Conservation (phyloP, 1,284 basidiomycete genomes). For the Phaffia rhodozyma region DNA sequence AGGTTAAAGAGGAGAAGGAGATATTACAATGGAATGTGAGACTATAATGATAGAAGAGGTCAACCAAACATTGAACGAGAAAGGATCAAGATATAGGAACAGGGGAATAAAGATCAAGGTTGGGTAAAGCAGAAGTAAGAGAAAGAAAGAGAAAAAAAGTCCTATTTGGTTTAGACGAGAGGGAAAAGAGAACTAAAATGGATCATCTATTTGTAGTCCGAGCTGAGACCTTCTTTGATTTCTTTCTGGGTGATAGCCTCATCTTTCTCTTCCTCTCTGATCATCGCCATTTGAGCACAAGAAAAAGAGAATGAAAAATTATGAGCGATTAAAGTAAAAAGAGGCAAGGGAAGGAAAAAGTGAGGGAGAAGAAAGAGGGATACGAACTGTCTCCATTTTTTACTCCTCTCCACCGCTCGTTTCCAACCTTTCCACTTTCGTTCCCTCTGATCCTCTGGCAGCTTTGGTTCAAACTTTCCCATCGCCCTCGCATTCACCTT, state of each 20-base stretch:
- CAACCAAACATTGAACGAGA: no score
- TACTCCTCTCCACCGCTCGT: constrained; percentile 65
- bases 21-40: not conserved
- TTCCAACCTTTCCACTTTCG: constrained; percentile 67
- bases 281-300: not conserved
- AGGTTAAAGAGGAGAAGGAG: not conserved
- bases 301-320: not conserved
- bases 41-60: not conserved
- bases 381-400: constrained; percentile 48
- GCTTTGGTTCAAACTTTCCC: constrained; percentile 53
- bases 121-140: not conserved
- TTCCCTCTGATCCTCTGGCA: constrained; percentile 46
- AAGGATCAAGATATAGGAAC: no score
- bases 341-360: not conserved
- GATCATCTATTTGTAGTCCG: no score
- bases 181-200: not conserved
- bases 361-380: not conserved
- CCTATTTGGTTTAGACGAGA: not conserved
- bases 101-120: not conserved
- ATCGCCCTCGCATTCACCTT: constrained; percentile 81
- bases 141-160: not conserved
- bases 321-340: not conserved
- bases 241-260: constrained; percentile 17
- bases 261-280: constrained; percentile 21
- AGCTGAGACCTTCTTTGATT: not conserved